Conservation (phyloP, 306 rosid species). For the Cucumis cinereus region DNA sequence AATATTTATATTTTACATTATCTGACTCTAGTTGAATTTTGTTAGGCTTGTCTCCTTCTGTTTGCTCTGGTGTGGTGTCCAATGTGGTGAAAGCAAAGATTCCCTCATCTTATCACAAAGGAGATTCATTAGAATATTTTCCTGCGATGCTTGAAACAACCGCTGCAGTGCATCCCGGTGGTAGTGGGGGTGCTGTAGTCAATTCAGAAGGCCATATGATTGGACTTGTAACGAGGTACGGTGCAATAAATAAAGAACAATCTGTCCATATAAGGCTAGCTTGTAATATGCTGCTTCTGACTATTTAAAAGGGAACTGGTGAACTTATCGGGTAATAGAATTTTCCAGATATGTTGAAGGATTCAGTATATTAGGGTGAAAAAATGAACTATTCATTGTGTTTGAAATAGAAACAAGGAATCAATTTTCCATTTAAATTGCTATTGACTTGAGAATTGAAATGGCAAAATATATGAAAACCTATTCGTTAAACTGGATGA, state of each 20-base stretch:
- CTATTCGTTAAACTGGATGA: background rate
- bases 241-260: conserved; percentile 18
- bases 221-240: conserved; percentile 86
- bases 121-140: conserved; percentile 21
- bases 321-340: background rate
- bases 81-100: conserved; percentile 63
- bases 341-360: background rate
- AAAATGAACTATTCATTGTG: background rate
- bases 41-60: conserved; percentile 69
- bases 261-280: background rate
- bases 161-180: conserved; percentile 93
- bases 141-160: conserved; percentile 94
- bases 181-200: conserved; percentile 93
- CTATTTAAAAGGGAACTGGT: background rate
- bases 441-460: background rate
- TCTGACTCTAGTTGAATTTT: conserved; percentile 6
- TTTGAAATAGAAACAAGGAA: background rate
- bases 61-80: conserved; percentile 76
- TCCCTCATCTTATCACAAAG: conserved; percentile 37
- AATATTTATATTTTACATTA: conserved; percentile 1
- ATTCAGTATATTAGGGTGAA: background rate
- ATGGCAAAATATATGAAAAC: background rate
- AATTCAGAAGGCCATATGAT: conserved; percentile 81
- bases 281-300: background rate
- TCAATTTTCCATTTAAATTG: background rate